Conservation (phyloP, 108 stramenopile species). For the Pseudonitzschia delicatissima region DNA sequence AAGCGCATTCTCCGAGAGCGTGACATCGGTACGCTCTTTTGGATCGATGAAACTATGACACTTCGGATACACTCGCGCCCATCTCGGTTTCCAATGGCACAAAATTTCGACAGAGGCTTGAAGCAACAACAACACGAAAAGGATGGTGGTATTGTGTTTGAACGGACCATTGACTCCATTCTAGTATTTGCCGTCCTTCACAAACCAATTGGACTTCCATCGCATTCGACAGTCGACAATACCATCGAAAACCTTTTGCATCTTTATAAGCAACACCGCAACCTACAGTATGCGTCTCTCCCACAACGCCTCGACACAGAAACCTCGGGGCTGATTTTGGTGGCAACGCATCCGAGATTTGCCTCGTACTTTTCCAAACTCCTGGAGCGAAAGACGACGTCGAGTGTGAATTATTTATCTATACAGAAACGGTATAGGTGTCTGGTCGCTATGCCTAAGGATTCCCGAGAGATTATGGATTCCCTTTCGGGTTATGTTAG, state of each 20-base stretch:
- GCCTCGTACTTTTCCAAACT: slow-evolving; percentile 70
- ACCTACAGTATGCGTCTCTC: slow-evolving; percentile 23
- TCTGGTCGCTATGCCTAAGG: slow-evolving; percentile 52
- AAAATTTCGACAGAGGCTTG: not conserved
- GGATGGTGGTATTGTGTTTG: not conserved
- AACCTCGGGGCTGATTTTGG: slow-evolving; percentile 74
- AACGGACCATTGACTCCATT: not conserved
- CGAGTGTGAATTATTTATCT: too few relatives aligned
- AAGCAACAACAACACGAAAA: not conserved
- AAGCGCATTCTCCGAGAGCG: not conserved
- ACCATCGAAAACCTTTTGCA: slow-evolving; percentile 64
- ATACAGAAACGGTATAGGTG: slow-evolving; percentile 62
- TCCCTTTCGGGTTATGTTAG: slow-evolving; percentile 16
- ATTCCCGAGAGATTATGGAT: slow-evolving; percentile 2
- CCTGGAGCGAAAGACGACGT: slow-evolving; percentile 53
- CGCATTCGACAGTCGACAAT: slow-evolving; percentile 84
- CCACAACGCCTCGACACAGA: slow-evolving; percentile 83
- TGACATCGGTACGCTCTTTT: not conserved
- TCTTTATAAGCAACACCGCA: not conserved
- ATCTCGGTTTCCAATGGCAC: not conserved
- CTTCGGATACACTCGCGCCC: slow-evolving; percentile 12
- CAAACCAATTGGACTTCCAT: slow-evolving; percentile 45
- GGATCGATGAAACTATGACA: not conserved
- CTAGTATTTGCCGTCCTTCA: slow-evolving; percentile 8
- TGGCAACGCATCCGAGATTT: slow-evolving; percentile 61